Evolutionary conservation across 805 yeast genomes (phyloP).

Genomic region (Jamesozyma spencerorum): DNA sequence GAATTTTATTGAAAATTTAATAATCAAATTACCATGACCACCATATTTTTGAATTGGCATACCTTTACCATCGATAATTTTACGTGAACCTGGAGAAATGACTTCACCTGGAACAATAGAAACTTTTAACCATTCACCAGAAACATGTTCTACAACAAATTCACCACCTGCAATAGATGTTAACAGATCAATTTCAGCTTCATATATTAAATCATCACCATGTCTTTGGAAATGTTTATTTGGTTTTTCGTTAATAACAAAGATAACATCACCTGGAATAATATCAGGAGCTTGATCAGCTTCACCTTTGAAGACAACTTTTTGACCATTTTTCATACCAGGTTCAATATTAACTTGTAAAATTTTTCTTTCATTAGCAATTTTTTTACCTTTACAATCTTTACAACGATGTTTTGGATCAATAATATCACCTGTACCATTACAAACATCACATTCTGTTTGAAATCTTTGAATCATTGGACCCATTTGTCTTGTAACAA

Average conservation of each 20-base stretch:
- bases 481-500: conserved; percentile 97
- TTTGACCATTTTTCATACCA: conserved; percentile 94
- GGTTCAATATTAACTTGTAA: conserved; percentile 91
- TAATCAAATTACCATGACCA: conserved; percentile 76
- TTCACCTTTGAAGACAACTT: conserved; percentile 84
- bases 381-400: conserved; percentile 81
- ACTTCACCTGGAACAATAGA: conserved; percentile 86
- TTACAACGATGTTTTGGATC: conserved; percentile 84
- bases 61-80: conserved; percentile 87
- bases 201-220: conserved; percentile 78
- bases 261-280: conserved; percentile 93
- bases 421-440: conserved; percentile 85
- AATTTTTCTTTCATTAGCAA: conserved; percentile 78
- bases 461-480: conserved; percentile 98
- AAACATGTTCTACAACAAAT: conserved; percentile 76
- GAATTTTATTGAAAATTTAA: conserved; percentile 83
- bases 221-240: conserved; percentile 76
- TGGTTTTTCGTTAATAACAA: conserved; percentile 83
- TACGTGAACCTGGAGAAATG: conserved; percentile 71
- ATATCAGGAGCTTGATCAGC: conserved; percentile 96
- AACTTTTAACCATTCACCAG: conserved; percentile 84
- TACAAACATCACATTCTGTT: conserved; percentile 84
- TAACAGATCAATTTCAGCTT: conserved; percentile 80
- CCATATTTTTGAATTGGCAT: conserved; percentile 93
- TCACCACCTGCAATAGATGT: conserved; percentile 97